These are phyloP conservation scores for Penicillium chermesinum DNA, from an alignment of 495 filamentous ascomycete genomes.

Conservation along the genomic window DNA sequence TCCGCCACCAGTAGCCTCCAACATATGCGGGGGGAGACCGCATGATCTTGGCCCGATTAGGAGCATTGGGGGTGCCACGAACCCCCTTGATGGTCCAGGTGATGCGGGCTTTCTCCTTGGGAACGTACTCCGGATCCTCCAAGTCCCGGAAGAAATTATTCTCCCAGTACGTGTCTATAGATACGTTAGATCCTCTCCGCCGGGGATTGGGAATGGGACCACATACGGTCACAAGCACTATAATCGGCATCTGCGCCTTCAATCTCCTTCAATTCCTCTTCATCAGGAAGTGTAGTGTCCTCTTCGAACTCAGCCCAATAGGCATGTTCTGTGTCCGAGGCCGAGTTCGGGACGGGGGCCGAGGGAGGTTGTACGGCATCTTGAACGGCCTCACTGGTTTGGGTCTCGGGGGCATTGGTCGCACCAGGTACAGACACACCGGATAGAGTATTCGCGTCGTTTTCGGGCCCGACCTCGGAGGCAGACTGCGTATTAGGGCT, in stretches of 20 bases:
- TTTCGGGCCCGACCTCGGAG: constrained; percentile 1
- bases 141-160: constrained; percentile 51
- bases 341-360: not conserved
- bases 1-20: constrained; percentile 62
- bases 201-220: not conserved
- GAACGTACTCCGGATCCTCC: constrained; percentile 55
- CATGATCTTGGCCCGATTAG: constrained; percentile 56
- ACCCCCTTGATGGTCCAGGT: constrained; percentile 57
- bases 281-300: constrained; percentile 54
- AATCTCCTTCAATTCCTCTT: constrained; percentile 57
- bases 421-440: not conserved
- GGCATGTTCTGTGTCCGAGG: constrained; percentile 40
- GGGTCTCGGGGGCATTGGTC: not conserved
- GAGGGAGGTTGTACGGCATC: not conserved
- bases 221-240: constrained; percentile 52
- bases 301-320: constrained; percentile 49
- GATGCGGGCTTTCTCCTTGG: constrained; percentile 49
- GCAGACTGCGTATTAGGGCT: not conserved
- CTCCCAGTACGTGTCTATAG: constrained; percentile 54
- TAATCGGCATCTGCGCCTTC: constrained; percentile 42
- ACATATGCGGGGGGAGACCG: constrained; percentile 53
- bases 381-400: not conserved
- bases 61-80: constrained; percentile 56
- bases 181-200: constrained; percentile 6
- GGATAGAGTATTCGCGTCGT: too few species aligned